Base-by-base conservation (phyloP, 1,284 basidiomycete species). In the Apiotrichum montevideense region DNA sequence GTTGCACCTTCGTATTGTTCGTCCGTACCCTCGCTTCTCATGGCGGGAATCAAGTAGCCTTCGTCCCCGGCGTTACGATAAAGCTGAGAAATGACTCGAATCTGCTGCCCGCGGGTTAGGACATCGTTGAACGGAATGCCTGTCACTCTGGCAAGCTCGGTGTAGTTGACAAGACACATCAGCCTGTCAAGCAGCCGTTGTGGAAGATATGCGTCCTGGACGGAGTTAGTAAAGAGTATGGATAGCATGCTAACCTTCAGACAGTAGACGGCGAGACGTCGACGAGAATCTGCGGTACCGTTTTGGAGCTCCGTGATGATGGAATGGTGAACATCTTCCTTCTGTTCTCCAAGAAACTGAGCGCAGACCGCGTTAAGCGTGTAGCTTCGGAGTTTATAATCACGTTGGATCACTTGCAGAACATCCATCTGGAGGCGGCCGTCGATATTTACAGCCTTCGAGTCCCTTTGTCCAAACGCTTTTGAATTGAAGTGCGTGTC, bases 1-100 rank as follows among this genome's bases (percentile, higher is more conserved):
- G 91, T 98, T 1, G 94, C 94, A 65, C 93, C 93, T 78, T 97
- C 93, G 68, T 97, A 97, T 68, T 93, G 90, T 64, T 97, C 93
- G 63, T 97, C 93, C 1, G 85, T 80, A 10, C 90, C 91, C 81
- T 95, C 92, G 46, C 84, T 82, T 68, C 90, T 90, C 44, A 88
- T 70, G 0, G 89, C 78, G 4, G 93, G 93, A 11, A 96, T 82
- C 21, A 96, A 73, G 73, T 96, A 97, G 1, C 87, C 88, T 53
- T 90, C 87, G 32, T 87, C 85, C 48, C 89, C 90, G 3, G 92
- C 92, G 73, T 86, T 88, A 47, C 94, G 85, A 76, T 85, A 95
- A 4, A 97, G 81, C 68, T 97, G 94, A 1, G 92, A 95, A 55
- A 97, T 80, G 46, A 97, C 93, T 71, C 95, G 96, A 81, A 97